Percentiles rank a stretch among this genome's conserved stretches.
These are phyloP conservation scores for Aspergillus sojae DNA, from an alignment of 2,329 filamentous ascomycete genomes.

Conservation along the genomic window DNA sequence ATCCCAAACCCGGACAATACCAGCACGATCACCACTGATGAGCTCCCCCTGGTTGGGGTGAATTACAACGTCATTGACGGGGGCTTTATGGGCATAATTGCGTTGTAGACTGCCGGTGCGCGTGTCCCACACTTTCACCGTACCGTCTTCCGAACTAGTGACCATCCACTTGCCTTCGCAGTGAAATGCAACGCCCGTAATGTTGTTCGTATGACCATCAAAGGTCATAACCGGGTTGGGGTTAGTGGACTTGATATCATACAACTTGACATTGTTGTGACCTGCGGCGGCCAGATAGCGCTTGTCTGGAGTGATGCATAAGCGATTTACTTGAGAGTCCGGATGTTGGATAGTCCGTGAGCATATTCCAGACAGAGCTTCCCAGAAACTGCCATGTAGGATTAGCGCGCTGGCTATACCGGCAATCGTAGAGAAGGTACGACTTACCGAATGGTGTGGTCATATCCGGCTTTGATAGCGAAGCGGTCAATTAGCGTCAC, in stretches of 20 bases:
- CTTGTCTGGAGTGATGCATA: constrained; percentile 98
- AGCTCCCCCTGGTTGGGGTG: constrained; percentile 98
- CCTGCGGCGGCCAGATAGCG: constrained; percentile 84
- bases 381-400: constrained; percentile 76
- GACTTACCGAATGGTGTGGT: constrained; percentile 72
- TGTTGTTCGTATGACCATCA: constrained; percentile 92
- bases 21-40: constrained; percentile 90
- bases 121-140: constrained; percentile 97
- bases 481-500: constrained; percentile 4
- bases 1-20: constrained; percentile 95
- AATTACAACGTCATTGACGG: constrained; percentile 98
- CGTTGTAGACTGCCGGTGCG: constrained; percentile 82
- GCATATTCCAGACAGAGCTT: constrained; percentile 95
- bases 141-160: constrained; percentile 93
- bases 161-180: constrained; percentile 99
- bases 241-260: constrained; percentile 98
- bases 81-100: constrained; percentile 85
- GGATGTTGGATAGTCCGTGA: constrained; percentile 97
- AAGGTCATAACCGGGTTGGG: constrained; percentile 91
- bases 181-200: constrained; percentile 96
- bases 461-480: constrained; percentile 63
- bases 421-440: background rate
- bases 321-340: constrained; percentile 96
- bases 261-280: constrained; percentile 90
- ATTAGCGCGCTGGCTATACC: constrained; percentile 6